Conservation (phyloP, 1,284 basidiomycete species). For the Cutaneotrichosporon sp. region DNA sequence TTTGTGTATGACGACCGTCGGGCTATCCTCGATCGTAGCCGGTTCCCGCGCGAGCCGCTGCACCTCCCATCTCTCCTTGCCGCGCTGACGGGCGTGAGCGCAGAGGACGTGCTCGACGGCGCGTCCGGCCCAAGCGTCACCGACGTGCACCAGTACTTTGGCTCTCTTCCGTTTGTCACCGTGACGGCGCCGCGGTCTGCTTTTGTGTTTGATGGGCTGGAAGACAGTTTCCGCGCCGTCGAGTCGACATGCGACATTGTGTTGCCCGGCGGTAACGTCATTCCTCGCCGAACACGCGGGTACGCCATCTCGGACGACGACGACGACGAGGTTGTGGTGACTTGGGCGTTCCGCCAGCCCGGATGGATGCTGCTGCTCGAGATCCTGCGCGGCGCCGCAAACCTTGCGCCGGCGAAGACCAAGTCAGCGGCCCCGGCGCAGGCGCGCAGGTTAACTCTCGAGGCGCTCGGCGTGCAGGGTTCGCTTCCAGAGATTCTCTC, state of each 20-base stretch:
- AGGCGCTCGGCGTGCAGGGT: slow-evolving; percentile 30
- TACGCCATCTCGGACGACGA: slow-evolving; percentile 14
- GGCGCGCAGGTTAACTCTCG: slow-evolving; percentile 21
- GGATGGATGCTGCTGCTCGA: slow-evolving; percentile 36
- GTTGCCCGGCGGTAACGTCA: slow-evolving; percentile 34
- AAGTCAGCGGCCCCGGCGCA: not conserved
- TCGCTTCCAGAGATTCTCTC: slow-evolving; percentile 22
- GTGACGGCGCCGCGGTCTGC: slow-evolving; percentile 11
- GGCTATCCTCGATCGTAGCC: slow-evolving; percentile 31
- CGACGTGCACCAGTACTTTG: slow-evolving; percentile 33
- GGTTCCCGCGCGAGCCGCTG: slow-evolving; percentile 29
- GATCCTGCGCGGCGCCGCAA: slow-evolving; percentile 30
- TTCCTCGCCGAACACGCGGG: slow-evolving; percentile 31
- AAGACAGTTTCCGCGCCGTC: slow-evolving; percentile 25
- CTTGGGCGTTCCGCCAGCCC: slow-evolving; percentile 25
- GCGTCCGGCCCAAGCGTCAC: slow-evolving; percentile 23
- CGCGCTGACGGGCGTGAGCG: slow-evolving; percentile 26
- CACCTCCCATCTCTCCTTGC: slow-evolving; percentile 28
- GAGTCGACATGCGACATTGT: slow-evolving; percentile 24
- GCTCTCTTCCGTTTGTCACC: slow-evolving; percentile 29
- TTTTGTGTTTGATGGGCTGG: slow-evolving; percentile 20
- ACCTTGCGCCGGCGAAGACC: slow-evolving; percentile 18
- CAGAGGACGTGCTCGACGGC: slow-evolving; percentile 14
- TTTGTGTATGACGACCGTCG: slow-evolving; percentile 30
- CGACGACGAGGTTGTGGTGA: slow-evolving; percentile 17